Evolutionary conservation across 805 yeast genomes (phyloP), one percentile per base, ranked within the genome.

Genomic region (Huiozyma sinensis): DNA sequence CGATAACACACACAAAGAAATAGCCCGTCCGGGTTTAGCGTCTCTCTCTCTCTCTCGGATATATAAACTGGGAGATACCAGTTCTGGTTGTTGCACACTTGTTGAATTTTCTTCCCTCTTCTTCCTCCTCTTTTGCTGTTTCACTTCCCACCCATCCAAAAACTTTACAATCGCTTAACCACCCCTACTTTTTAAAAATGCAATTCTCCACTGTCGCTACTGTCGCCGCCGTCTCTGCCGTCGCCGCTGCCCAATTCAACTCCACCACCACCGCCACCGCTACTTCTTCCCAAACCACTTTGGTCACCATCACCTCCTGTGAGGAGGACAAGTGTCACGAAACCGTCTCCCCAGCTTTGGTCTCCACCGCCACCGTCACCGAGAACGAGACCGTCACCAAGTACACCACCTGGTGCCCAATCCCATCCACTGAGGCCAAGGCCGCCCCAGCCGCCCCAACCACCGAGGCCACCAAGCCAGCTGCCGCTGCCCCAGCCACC

Each of bases 121-220:
- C 9, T 11, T 7, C 28, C 11, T 33, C 12, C 28, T 37, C 28
- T 37, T 10, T 30, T 30, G 7, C 33, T 30, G 10, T 30, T 10
- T 30, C 10, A 30, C 33, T 30, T 10, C 10, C 7, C 33, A 30
- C 10, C 10, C 10, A 30, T 30, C 10, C 33, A 7, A 42, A 32
- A 38, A 13, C 36, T 12, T 37, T 24, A 7, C 40, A 30, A 27
- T 42, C 42, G 42, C 35, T 47, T 29, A 39, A 17, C 24, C 2
- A 7, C 29, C 17, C 36, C 30, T 33, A 42, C 24, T 28, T n/a
- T 28, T 42, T 41, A 47, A 53, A 50, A 65, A 67, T 66, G 70
- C 67, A 65, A 60, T 64, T 65, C 64, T 60, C 69, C 46, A 65
- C 66, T 54, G 56, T 65, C 61, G 66, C 65, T 44, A 44, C 63